These are phyloP conservation scores for Cornus suecica DNA, from an alignment of 148 eudicot species.

Conservation along the genomic window DNA sequence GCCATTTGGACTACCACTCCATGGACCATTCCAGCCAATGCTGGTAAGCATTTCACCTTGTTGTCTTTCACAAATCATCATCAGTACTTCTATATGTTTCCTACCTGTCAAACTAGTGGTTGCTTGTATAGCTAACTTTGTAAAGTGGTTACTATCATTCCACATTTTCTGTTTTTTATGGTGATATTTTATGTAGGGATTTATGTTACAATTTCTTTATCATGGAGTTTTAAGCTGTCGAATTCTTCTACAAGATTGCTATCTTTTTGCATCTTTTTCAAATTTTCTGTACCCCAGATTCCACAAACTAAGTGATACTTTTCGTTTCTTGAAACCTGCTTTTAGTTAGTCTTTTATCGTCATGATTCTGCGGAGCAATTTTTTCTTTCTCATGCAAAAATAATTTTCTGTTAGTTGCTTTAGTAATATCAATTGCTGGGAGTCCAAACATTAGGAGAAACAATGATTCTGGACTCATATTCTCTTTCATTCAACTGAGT, in stretches of 20 bases:
- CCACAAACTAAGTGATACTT: neutral
- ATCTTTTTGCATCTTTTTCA: neutral
- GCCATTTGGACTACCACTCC: slow-evolving; percentile 99
- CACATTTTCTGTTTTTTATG: neutral
- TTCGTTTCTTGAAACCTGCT: neutral
- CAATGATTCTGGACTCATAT: too few relatives aligned
- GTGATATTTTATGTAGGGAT: neutral
- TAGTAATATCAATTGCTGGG: too few relatives aligned
- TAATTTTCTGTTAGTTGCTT: too few relatives aligned
- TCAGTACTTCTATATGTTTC: neutral
- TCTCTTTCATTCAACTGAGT: too few relatives aligned
- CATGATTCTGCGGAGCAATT: neutral
- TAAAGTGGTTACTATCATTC: neutral
- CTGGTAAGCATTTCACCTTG: slow-evolving; percentile 46
- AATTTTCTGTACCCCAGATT: neutral
- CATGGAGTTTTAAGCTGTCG: neutral
- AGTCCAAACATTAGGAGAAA: too few relatives aligned
- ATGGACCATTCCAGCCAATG: slow-evolving; percentile 99
- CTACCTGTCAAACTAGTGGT: neutral
- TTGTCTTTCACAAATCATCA: neutral
- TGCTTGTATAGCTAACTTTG: neutral
- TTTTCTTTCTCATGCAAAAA: neutral
- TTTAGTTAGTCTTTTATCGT: neutral
- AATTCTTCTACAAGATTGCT: neutral
- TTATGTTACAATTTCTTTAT: neutral